phyloP scores from a whole-genome alignment of 2,329 filamentous ascomycete species.

The Zymoseptoria tritici region DNA sequence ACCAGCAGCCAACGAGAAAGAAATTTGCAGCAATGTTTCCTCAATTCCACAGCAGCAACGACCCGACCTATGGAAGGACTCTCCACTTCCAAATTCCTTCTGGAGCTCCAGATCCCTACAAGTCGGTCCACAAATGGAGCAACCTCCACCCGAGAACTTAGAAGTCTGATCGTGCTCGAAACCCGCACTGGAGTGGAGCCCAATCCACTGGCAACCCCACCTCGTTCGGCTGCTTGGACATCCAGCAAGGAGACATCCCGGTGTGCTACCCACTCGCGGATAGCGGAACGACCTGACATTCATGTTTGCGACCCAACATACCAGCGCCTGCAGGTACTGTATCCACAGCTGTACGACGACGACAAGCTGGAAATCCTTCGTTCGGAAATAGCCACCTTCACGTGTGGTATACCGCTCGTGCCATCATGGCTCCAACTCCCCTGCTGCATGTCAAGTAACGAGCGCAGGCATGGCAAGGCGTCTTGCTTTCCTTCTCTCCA shows the following conservation, averaged over 20 bases:
- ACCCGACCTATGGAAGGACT: background rate
- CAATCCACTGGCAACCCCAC: background rate
- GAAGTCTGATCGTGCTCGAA: background rate
- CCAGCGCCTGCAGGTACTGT: background rate
- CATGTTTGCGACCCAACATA: background rate
- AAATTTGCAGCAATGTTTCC: no score
- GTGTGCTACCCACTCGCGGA: background rate
- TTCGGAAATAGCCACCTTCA: background rate
- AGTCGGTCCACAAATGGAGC: background rate
- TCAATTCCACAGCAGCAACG: background rate
- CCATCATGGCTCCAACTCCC: background rate
- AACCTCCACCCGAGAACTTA: background rate
- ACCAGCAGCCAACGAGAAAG: no score
- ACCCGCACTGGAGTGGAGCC: background rate
- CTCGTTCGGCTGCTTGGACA: background rate
- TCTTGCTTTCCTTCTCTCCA: background rate
- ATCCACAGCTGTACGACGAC: background rate
- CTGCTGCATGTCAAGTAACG: background rate
- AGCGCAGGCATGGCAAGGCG: background rate
- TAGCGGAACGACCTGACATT: background rate
- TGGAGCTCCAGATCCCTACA: background rate
- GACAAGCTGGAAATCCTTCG: background rate
- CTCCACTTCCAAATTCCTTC: background rate
- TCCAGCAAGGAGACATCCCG: background rate
- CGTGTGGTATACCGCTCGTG: background rate